Evolutionary conservation across 2,329 filamentous ascomycete genomes (phyloP).

Genomic region (Tolypocladium inflatum): DNA sequence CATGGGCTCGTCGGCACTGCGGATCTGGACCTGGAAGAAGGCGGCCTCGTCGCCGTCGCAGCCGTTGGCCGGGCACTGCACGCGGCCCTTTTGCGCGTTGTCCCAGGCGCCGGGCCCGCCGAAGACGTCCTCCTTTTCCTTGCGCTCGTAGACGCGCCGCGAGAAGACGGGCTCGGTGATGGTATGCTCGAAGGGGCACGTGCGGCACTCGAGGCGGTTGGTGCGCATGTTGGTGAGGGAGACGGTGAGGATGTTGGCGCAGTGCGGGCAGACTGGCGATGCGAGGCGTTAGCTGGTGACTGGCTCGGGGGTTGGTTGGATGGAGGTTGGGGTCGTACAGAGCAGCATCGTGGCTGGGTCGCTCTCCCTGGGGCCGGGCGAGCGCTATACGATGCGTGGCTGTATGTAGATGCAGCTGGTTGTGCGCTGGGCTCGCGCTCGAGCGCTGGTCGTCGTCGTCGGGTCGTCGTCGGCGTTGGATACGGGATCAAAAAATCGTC

Average conservation of each 20-base stretch:
- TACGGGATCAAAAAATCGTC: background rate
- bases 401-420: background rate
- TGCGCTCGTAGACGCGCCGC: slow-evolving; percentile 76
- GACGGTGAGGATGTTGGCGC: slow-evolving; percentile 76
- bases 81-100: slow-evolving; percentile 76
- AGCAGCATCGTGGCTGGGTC: slow-evolving; percentile 46
- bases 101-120: slow-evolving; percentile 84
- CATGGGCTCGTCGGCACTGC: slow-evolving; percentile 97
- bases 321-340: slow-evolving; percentile 36
- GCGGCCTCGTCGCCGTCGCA: slow-evolving; percentile 82
- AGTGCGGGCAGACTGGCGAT: slow-evolving; percentile 64
- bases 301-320: background rate
- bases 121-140: slow-evolving; percentile 82
- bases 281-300: background rate
- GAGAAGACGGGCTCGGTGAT: slow-evolving; percentile 71
- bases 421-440: background rate
- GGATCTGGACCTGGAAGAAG: slow-evolving; percentile 95
- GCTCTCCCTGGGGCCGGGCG: background rate
- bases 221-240: slow-evolving; percentile 44
- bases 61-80: slow-evolving; percentile 71
- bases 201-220: slow-evolving; percentile 91
- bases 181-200: slow-evolving; percentile 85
- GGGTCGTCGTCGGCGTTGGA: background rate
- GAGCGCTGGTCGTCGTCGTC: background rate
- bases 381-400: background rate